Evolutionary conservation across 768 basidiomycete species (phyloP).

Genomic region (Lyophyllum decastes): DNA sequence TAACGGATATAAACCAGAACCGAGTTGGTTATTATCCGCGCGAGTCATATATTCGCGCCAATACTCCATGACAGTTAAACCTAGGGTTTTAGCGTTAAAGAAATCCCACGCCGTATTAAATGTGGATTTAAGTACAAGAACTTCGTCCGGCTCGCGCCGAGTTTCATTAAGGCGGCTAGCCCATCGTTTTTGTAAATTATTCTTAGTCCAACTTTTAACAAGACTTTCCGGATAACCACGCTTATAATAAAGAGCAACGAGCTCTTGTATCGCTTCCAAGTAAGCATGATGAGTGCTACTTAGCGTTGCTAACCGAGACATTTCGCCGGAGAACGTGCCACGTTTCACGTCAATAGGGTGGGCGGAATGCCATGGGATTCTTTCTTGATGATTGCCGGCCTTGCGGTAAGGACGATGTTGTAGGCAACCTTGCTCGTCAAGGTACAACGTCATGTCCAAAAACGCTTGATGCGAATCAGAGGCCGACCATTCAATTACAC

Average conservation of each 20-base stretch:
- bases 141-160: conserved; percentile 10
- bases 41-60: conserved; percentile 19
- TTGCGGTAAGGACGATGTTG: conserved; percentile 15
- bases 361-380: conserved; percentile 21
- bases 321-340: conserved; percentile 20
- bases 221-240: conserved; percentile 30
- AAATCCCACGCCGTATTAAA: conserved; percentile 35
- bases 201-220: conserved; percentile 25
- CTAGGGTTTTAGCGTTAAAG: conserved; percentile 30
- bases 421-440: conserved; percentile 10
- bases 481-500: conserved; percentile 19
- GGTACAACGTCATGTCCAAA: conserved; percentile 29
- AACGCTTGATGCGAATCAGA: conserved; percentile 17
- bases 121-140: conserved; percentile 31
- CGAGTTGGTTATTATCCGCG: neutral
- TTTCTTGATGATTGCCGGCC: conserved; percentile 19
- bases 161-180: neutral
- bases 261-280: conserved; percentile 21
- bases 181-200: conserved; percentile 14
- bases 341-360: conserved; percentile 18
- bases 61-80: conserved; percentile 24
- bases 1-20: neutral
- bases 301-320: conserved; percentile 24
- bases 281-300: conserved; percentile 27
- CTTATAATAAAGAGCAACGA: conserved; percentile 26